phyloP scores from a whole-genome alignment of 192 early-diverging fungal genomes.

The Radiomyces spectabilis region DNA sequence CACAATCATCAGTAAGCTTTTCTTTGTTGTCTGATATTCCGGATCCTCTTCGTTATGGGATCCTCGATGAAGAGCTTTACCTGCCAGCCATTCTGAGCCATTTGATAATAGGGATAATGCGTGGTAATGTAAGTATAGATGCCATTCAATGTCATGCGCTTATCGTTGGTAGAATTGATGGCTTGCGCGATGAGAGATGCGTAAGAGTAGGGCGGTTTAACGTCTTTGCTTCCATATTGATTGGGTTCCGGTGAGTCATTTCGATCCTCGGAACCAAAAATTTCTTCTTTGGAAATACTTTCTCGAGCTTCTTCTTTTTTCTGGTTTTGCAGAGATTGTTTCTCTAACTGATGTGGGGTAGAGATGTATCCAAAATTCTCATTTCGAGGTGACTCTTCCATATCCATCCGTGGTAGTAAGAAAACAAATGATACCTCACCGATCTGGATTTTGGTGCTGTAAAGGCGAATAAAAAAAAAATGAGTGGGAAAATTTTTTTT shows the following conservation, averaged over 20 bases:
- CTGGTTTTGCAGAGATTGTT: neutral
- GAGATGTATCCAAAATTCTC: slow-evolving; percentile 21
- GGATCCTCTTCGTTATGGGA: neutral
- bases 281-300: slow-evolving; percentile 7
- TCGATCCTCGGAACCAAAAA: slow-evolving; percentile 6
- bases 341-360: slow-evolving; percentile 19
- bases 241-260: slow-evolving; percentile 16
- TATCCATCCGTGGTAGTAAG: slow-evolving; percentile 56
- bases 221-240: slow-evolving; percentile 26
- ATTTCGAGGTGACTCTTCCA: slow-evolving; percentile 19
- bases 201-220: slow-evolving; percentile 83
- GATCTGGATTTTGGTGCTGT: slow-evolving; percentile 74
- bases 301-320: slow-evolving; percentile 3
- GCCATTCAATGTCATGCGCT: slow-evolving; percentile 78
- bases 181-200: slow-evolving; percentile 86
- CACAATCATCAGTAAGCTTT: no score
- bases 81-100: slow-evolving; percentile 89
- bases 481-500: neutral
- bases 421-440: slow-evolving; percentile 77
- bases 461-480: neutral
- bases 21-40: no score
- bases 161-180: slow-evolving; percentile 63
- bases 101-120: slow-evolving; percentile 82
- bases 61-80: slow-evolving; percentile 26
- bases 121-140: slow-evolving; percentile 82